Conservation (phyloP, 305 asterid species). For the Ilex paraguariensis region DNA sequence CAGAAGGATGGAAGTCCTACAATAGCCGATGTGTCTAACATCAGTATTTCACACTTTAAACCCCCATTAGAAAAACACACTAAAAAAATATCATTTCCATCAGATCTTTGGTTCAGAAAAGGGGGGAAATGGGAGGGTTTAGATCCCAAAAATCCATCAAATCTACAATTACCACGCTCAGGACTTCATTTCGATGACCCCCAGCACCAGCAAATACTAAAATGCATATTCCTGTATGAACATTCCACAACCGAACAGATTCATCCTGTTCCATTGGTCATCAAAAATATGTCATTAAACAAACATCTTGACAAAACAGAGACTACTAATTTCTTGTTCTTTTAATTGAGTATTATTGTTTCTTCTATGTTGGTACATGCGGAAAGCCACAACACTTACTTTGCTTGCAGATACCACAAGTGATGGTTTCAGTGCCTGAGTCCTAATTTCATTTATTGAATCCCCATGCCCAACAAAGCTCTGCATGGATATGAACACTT, state of each 20-base stretch:
- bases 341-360: too few relatives aligned
- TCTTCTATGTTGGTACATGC: neutral
- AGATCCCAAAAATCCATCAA: neutral
- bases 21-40: constrained; percentile 1
- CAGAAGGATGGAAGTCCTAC: constrained; percentile 97
- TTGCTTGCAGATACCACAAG: constrained; percentile 95
- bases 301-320: neutral
- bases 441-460: constrained; percentile 86
- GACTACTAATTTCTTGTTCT: too few relatives aligned
- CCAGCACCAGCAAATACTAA: constrained; percentile 99
- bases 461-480: constrained; percentile 97
- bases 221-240: constrained; percentile 95
- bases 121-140: neutral
- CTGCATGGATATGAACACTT: constrained; percentile 33
- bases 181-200: constrained; percentile 98
- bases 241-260: constrained; percentile 97
- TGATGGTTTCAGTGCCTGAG: constrained; percentile 86
- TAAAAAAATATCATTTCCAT: neutral
- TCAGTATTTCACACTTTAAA: neutral
- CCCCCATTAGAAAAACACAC: constrained; percentile 2
- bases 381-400: constrained; percentile 33
- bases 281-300: neutral
- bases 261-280: constrained; percentile 56
- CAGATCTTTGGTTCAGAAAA: neutral
- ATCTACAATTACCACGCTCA: constrained; percentile 72